Base-by-base conservation (phyloP, 495 filamentous ascomycete genomes). In the Penicillium cataractarum region DNA sequence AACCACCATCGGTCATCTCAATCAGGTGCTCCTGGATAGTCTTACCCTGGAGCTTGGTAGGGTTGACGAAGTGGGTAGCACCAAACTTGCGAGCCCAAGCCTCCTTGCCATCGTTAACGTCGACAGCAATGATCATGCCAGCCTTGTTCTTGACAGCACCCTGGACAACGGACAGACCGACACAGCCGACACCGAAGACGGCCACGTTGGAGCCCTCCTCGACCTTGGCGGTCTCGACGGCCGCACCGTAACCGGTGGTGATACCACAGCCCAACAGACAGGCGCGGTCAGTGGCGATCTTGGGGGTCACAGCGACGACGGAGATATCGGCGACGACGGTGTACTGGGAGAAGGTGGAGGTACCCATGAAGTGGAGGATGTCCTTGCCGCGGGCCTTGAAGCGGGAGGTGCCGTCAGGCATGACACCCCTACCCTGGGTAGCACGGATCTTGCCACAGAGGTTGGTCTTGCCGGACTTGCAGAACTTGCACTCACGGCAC, bases 321-420 rank as follows among this genome's bases (percentile, higher is more conserved):
- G 92, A 97, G 81, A 99, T 99, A 74, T 99, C 95, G 75, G 95
- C 94, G 13, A 99, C 92, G 61, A 99, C 95, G 48, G 96, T 98
- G 81, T 96, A 99, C 81, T 98, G 94, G 19, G 92, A 92, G 85
- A 99, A 99, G 68, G 95, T 99, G 17, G 92, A 97, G 55, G 92
- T 96, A 70, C 95, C 95, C 95, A 99, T 99, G 82, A 98, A 99
- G 83, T 99, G 95, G 33, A 99, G 87, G 54, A 99, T 84, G 66
- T 93, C 89, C 79, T 97, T 88, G 70, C 95, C 95, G 72, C 92
- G 93, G 80, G 90, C 93, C 72, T 84, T 90, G 87, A 99, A 98
- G 54, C 95, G 91, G 48, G 91, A 91, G 67, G 96, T 97, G 57
- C 95, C 96, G 74, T 99, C 95, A 42, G 95, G 95, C 93, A 99